Conservation (phyloP, 495 filamentous ascomycete genomes). For the Pyronema omphalodes region DNA sequence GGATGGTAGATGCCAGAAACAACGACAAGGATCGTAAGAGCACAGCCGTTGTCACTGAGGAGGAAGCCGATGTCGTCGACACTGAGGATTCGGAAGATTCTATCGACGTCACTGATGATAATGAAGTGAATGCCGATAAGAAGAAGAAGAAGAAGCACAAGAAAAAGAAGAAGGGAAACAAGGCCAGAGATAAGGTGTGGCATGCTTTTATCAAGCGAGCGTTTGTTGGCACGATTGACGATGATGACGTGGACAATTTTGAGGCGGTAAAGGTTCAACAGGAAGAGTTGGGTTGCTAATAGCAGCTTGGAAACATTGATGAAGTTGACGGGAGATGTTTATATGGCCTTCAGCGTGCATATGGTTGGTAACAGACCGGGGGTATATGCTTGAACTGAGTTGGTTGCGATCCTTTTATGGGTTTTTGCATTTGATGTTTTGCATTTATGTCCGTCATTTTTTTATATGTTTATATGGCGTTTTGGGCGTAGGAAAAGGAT, state of each 20-base stretch:
- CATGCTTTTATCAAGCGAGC: conserved; percentile 57
- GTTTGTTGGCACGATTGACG: conserved; percentile 48
- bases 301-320: too few relatives aligned
- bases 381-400: too few relatives aligned
- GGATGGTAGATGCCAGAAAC: conserved; percentile 39
- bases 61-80: conserved; percentile 11
- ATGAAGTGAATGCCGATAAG: conserved; percentile 19
- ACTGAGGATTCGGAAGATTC: conserved; percentile 12
- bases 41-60: conserved; percentile 10
- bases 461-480: too few relatives aligned
- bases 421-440: too few relatives aligned
- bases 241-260: background rate
- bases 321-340: too few relatives aligned
- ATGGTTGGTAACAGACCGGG: too few relatives aligned
- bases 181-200: conserved; percentile 43
- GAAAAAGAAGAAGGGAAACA: conserved; percentile 29
- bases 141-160: conserved; percentile 30
- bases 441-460: too few relatives aligned
- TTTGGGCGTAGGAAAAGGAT: too few relatives aligned
- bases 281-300: background rate
- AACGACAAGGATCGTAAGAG: conserved; percentile 20
- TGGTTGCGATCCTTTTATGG: too few relatives aligned
- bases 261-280: background rate
- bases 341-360: too few relatives aligned
- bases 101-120: conserved; percentile 8